Conservation (phyloP, 2,329 filamentous ascomycete genomes). For the Xylaria sp. region DNA sequence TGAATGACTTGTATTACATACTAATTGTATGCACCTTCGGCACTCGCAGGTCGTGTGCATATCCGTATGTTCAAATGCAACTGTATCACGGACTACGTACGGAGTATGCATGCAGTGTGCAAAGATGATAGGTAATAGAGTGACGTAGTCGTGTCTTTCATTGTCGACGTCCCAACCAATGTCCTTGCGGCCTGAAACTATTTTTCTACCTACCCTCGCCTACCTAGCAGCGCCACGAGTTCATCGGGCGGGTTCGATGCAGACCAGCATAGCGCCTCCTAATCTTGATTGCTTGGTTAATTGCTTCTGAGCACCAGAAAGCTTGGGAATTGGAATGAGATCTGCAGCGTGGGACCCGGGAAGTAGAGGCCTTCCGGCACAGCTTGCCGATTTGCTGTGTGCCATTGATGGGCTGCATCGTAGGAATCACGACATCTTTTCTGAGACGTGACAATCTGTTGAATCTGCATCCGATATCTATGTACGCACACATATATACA, state of each 20-base stretch:
- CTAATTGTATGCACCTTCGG: not conserved
- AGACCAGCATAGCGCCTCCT: slow-evolving; percentile 18
- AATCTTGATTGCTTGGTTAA: slow-evolving; percentile 3
- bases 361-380: slow-evolving; percentile 10
- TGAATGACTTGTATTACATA: slow-evolving; percentile 3
- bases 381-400: slow-evolving; percentile 17
- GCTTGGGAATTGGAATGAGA: slow-evolving; percentile 4
- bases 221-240: not conserved
- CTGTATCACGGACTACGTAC: not conserved
- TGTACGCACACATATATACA: not conserved
- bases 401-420: not conserved
- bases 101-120: not conserved
- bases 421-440: not conserved
- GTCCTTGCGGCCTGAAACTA: not conserved
- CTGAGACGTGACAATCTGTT: slow-evolving; percentile 1
- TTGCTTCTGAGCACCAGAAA: not conserved
- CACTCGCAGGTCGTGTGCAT: not conserved
- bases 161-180: slow-evolving; percentile 10
- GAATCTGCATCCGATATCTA: not conserved
- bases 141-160: slow-evolving; percentile 21
- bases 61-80: not conserved
- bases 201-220: not conserved
- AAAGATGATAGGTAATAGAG: slow-evolving; percentile 3
- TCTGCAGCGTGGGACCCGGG: slow-evolving; percentile 12
- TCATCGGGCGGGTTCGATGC: slow-evolving; percentile 12